Conservation (phyloP, 176 grass and related monocot genomes). For the Musa troglodytarum region DNA sequence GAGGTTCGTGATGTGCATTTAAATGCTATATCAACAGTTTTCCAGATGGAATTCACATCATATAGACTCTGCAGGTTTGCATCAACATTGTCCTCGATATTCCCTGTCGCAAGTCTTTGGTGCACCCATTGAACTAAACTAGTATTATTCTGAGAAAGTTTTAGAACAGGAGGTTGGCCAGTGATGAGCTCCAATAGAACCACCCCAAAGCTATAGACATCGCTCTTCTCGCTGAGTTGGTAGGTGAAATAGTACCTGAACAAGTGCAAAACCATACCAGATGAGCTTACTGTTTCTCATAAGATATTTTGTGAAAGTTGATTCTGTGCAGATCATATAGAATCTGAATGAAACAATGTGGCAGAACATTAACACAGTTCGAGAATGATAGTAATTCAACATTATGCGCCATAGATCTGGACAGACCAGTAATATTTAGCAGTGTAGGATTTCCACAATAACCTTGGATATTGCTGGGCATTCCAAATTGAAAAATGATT, state of each 20-base stretch:
- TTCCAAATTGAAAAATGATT: too few relatives aligned
- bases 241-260: background rate
- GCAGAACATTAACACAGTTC: background rate
- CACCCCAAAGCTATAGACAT: conserved; percentile 36
- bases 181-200: conserved; percentile 32
- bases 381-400: background rate
- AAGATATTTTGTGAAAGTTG: background rate
- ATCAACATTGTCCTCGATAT: conserved; percentile 30
- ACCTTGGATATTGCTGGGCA: background rate
- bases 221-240: conserved; percentile 30
- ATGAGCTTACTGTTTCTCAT: background rate
- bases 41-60: conserved; percentile 32
- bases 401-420: too few relatives aligned
- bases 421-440: too few relatives aligned
- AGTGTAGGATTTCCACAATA: background rate
- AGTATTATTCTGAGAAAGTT: background rate
- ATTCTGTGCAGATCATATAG: background rate
- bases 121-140: conserved; percentile 19
- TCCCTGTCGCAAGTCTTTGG: conserved; percentile 9
- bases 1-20: conserved; percentile 15
- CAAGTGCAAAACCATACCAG: background rate
- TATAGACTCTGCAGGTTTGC: conserved; percentile 24
- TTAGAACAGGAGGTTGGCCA: conserved; percentile 20
- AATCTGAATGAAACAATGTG: background rate
- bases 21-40: conserved; percentile 24